Evolutionary conservation across 1,284 basidiomycete species (phyloP), one percentile per base, ranked within the genome.

Genomic region (Cerioporus squamosus): DNA sequence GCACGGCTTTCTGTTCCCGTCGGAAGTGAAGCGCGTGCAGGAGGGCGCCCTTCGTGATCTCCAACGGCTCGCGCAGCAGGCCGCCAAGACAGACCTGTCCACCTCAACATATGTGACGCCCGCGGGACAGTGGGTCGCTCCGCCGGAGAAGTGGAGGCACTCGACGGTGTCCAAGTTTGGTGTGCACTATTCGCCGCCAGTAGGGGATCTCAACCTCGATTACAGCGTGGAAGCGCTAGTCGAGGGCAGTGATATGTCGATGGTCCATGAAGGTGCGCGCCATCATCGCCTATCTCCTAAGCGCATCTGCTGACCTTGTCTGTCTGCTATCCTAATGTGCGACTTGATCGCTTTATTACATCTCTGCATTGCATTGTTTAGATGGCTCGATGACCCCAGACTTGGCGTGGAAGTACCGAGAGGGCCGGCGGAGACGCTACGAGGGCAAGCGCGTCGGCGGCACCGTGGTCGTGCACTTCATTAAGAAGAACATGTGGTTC

Each of bases 401-500:
- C 78, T 78, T 82, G 60, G 88, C 88, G 7, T 93, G 90, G 88
- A 75, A 71, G 24, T 78, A 82, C 61, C 84, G 91, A 36, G 90
- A 93, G 77, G 89, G 90, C 39, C 81, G 88, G 38, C 66, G 72
- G 55, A 83, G 78, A 58, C 84, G 87, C 56, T 94, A 93, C 74
- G 81, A 87, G 63, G 79, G 81, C 47, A 78, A 83, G 59, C 87
- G 90, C 49, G 81, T 93, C 7, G 97, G 97, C 2, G 97, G 97
- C 4, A 99, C 97, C 0, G 85, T 97, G 44, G 91, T 95, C 23
- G 95, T 99, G 44, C 97, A 99, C 76, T 98, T 93, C 72, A 90
- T 98, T 78, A 99, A 98, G 84, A 91, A 94, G 73, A 88, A 94
- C 67, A 90, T 93, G 77, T 99, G 96, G 97, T 98, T 94, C 75